Evolutionary conservation across 31 red algal genomes (phyloP).

Genomic region (Odonthalia washingtoniensis): DNA sequence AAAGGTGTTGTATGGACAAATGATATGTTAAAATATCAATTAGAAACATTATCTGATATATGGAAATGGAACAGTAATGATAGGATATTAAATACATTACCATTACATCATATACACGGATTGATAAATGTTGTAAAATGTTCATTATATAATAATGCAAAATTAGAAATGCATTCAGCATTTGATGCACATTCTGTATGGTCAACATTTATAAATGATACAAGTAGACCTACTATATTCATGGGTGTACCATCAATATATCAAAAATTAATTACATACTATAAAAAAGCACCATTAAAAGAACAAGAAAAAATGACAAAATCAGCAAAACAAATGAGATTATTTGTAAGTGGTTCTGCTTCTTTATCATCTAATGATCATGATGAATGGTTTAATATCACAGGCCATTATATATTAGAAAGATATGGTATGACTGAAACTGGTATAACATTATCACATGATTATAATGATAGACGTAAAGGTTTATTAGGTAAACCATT

Average conservation of each 20-base stretch:
- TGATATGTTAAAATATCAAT: conserved; percentile 74
- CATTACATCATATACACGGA: conserved; percentile 91
- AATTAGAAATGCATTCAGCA: conserved; percentile 65
- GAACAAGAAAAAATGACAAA: conserved; percentile 38
- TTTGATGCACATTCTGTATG: conserved; percentile 72
- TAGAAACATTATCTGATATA: conserved; percentile 47
- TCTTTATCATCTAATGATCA: conserved; percentile 58
- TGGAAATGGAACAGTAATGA: conserved; percentile 79
- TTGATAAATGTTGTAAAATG: conserved; percentile 74
- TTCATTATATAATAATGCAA: conserved; percentile 67
- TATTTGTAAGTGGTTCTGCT: conserved; percentile 85
- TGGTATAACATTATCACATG: conserved; percentile 79
- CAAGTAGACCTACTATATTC: conserved; percentile 61
- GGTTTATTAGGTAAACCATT: conserved; percentile 71
- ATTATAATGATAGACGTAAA: too few relatives aligned
- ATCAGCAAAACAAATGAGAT: conserved; percentile 64
- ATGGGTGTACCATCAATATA: conserved; percentile 96
- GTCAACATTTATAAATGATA: conserved; percentile 25
- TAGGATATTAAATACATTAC: conserved; percentile 70
- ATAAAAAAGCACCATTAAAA: conserved; percentile 11
- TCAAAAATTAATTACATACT: conserved; percentile 62
- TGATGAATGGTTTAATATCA: conserved; percentile 67
- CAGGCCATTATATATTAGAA: conserved; percentile 75
- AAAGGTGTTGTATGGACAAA: conserved; percentile 90
- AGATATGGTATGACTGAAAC: conserved; percentile 96